phyloP scores from a whole-genome alignment of 495 filamentous ascomycete species.

The Daldinia vernicosa region DNA sequence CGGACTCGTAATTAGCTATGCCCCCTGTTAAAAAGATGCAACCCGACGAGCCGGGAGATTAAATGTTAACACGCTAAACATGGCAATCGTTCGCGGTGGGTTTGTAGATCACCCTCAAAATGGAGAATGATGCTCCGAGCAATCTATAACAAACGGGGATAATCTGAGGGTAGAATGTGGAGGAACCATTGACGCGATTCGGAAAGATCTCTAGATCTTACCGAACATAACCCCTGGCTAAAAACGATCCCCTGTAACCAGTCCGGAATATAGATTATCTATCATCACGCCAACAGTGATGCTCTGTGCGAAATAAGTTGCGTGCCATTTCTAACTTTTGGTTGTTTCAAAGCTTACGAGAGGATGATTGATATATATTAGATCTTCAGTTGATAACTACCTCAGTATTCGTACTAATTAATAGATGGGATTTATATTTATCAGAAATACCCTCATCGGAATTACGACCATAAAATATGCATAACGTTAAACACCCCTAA shows the following conservation, averaged over 20 bases:
- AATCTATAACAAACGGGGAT: conserved; percentile 36
- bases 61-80: conserved; percentile 3
- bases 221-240: conserved; percentile 34
- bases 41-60: conserved; percentile 23
- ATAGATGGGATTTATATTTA: not conserved
- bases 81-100: conserved; percentile 24
- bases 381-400: not conserved
- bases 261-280: conserved; percentile 17
- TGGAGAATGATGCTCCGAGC: conserved; percentile 43
- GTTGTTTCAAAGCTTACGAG: not conserved
- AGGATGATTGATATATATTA: not conserved
- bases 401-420: not conserved
- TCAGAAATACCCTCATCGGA: no score
- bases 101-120: conserved; percentile 31
- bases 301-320: conserved; percentile 20
- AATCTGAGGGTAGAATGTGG: conserved; percentile 20
- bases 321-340: not conserved
- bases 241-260: conserved; percentile 31
- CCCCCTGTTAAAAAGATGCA: conserved; percentile 4
- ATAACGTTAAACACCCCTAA: no score
- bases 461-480: no score
- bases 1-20: not conserved
- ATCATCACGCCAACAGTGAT: conserved; percentile 27
- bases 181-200: conserved; percentile 34
- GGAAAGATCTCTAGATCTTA: conserved; percentile 34